Percentiles rank a stretch among this genome's conserved stretches.
Evolutionary conservation across 2,329 filamentous ascomycete genomes (phyloP).

Genomic region (Colletotrichum liriopes): DNA sequence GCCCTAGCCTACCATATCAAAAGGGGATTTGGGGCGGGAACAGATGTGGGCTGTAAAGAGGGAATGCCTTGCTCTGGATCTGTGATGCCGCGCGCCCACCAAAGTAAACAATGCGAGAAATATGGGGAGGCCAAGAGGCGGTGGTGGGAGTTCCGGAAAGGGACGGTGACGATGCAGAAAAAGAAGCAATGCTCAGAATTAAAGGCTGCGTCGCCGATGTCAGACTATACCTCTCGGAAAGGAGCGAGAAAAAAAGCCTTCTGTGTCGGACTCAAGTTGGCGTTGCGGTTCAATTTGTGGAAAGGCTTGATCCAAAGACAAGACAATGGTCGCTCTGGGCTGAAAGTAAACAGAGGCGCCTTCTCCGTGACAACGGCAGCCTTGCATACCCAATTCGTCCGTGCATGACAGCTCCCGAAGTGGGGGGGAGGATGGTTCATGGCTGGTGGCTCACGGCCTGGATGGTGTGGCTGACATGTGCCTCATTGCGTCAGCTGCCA

Average conservation of each 20-base stretch:
- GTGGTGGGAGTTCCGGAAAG: background rate
- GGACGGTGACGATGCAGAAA: constrained; percentile 16
- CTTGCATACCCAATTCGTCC: constrained; percentile 42
- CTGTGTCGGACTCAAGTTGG: constrained; percentile 7
- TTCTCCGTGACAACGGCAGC: constrained; percentile 48
- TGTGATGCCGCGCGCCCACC: constrained; percentile 33
- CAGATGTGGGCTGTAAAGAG: constrained; percentile 32
- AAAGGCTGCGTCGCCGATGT: background rate
- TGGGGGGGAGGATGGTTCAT: background rate
- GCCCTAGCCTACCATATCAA: constrained; percentile 39
- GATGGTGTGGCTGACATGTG: constrained; percentile 37
- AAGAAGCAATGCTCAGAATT: constrained; percentile 16
- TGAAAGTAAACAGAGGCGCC: constrained; percentile 42
- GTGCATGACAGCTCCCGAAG: constrained; percentile 11
- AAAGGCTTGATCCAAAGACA: constrained; percentile 23
- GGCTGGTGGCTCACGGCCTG: constrained; percentile 39
- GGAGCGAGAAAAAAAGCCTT: background rate
- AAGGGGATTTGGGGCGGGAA: constrained; percentile 15
- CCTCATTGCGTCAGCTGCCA: constrained; percentile 12
- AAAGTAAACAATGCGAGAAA: constrained; percentile 42
- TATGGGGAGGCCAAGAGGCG: constrained; percentile 29
- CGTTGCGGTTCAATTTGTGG: constrained; percentile 13
- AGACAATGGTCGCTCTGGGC: constrained; percentile 19
- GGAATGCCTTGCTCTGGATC: constrained; percentile 40
- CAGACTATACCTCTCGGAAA: background rate